Evolutionary conservation across 352 stramenopile genomes (phyloP), one percentile per base, ranked within the genome.

Genomic region (Globisporangium paddicum): DNA sequence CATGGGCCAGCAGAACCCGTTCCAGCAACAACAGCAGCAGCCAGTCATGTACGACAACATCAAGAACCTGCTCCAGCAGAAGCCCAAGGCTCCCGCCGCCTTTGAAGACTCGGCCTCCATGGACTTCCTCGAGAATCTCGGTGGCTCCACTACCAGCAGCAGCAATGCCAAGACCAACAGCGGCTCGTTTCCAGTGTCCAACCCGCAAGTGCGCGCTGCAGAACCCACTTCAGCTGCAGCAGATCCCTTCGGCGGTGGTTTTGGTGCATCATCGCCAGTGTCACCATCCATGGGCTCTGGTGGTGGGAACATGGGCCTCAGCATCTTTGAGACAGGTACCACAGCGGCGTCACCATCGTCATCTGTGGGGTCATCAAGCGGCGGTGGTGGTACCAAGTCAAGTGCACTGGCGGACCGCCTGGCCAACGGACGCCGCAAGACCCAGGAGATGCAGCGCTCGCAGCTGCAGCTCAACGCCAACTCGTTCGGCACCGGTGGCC

Each of bases 41-140:
- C 75, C 73, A 2, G 68, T 88, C 54, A 88, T 90, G 75, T 90
- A 90, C 68, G 81, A 90, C 66, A 90, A 83, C 63, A 90, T 89
- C 72, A 87, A 88, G 74, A 89, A 90, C 60, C 63, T 90, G 14
- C 67, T 90, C 1, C 72, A 89, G 67, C 79, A 90, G 49, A 90
- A 89, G 58, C 75, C 82, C 34, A 81, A 79, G 56, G 45, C 64
- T 2, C 45, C 66, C 0, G 67, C 62, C 11, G 23, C 66, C 18
- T 66, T 73, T 7, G 76, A 82, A 44, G 79, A 87, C 60, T 54
- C 71, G 23, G 68, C 75, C 1, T 86, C 76, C 1, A 81, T 89
- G 73, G 75, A 89, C 37, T 87, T 87, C 56, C 58, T 89, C 37
- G 76, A 87, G 63, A 75, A 77, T 34, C 67, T 89, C 21, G 79